Percentiles rank a stretch among this genome's conserved stretches.
Conservation (phyloP, 805 yeast species). For the Zygosaccharomyces siamensis region DNA sequence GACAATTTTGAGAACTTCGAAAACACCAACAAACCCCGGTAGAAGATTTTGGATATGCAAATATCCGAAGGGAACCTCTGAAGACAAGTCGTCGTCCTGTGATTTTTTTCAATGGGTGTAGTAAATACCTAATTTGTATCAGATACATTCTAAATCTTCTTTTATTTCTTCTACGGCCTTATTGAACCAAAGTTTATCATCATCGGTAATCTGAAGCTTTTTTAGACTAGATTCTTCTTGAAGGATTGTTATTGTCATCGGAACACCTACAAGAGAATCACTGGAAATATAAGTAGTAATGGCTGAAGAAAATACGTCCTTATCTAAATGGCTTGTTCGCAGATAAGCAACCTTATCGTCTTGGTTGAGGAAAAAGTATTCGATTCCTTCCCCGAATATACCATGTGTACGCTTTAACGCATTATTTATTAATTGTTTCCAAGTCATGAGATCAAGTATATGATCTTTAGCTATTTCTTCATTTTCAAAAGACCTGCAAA, state of each 20-base stretch:
- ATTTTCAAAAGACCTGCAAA: constrained; percentile 23
- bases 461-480: constrained; percentile 18
- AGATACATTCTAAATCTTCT: constrained; percentile 13
- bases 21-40: constrained; percentile 42
- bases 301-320: constrained; percentile 29
- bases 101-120: constrained; percentile 51
- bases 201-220: constrained; percentile 25
- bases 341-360: constrained; percentile 26
- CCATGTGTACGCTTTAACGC: constrained; percentile 39
- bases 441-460: constrained; percentile 35
- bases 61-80: constrained; percentile 33
- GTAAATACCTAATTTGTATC: not conserved
- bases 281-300: constrained; percentile 33
- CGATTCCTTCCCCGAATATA: constrained; percentile 39
- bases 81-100: constrained; percentile 39
- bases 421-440: constrained; percentile 37
- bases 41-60: constrained; percentile 53
- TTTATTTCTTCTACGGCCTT: constrained; percentile 20
- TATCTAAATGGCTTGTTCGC: constrained; percentile 31
- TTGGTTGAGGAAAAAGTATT: constrained; percentile 30
- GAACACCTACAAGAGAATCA: constrained; percentile 28
- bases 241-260: constrained; percentile 20
- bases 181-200: constrained; percentile 28
- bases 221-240: constrained; percentile 24
- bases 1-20: constrained; percentile 45